Percentiles rank a stretch among this genome's conserved stretches.
Conservation (phyloP, 1,139 yeast genomes). For the Blastobotrys buckinghamii region DNA sequence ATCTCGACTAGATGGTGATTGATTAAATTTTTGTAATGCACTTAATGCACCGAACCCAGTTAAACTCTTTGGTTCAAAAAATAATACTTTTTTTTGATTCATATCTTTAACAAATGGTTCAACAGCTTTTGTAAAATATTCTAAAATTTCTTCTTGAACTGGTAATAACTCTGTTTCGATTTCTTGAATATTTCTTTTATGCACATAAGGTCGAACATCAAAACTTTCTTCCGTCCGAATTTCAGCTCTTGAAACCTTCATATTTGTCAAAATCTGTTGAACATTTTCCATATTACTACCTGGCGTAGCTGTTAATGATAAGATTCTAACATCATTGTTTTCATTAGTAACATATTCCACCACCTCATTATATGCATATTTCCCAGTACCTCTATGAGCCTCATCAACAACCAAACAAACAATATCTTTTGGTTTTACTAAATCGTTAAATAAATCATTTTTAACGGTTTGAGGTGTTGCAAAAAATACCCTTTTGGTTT, state of each 20-base stretch:
- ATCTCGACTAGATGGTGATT: slow-evolving; percentile 6
- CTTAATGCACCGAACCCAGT: slow-evolving; percentile 45
- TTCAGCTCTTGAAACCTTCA: slow-evolving; percentile 71
- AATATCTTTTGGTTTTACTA: slow-evolving; percentile 66
- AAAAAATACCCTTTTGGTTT: slow-evolving; percentile 69
- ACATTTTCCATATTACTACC: slow-evolving; percentile 83
- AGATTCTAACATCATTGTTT: slow-evolving; percentile 60
- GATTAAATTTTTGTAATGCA: slow-evolving; percentile 43
- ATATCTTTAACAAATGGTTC: slow-evolving; percentile 62
- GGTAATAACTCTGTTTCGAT: slow-evolving; percentile 48
- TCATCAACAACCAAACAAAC: slow-evolving; percentile 85
- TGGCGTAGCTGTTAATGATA: slow-evolving; percentile 96
- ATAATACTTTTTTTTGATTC: slow-evolving; percentile 55
- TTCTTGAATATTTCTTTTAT: slow-evolving; percentile 57
- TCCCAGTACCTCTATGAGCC: slow-evolving; percentile 91
- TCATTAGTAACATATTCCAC: slow-evolving; percentile 58
- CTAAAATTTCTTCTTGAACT: slow-evolving; percentile 49
- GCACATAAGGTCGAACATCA: slow-evolving; percentile 77
- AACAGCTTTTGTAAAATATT: slow-evolving; percentile 53
- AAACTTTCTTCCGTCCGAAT: slow-evolving; percentile 79
- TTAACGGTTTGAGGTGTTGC: slow-evolving; percentile 97
- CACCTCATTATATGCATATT: slow-evolving; percentile 82
- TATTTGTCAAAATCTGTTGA: slow-evolving; percentile 71
- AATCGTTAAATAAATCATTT: slow-evolving; percentile 73
- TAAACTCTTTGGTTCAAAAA: slow-evolving; percentile 51